phyloP scores from a whole-genome alignment of 768 basidiomycete species.

The Pilatotrama ljubarskyi region DNA sequence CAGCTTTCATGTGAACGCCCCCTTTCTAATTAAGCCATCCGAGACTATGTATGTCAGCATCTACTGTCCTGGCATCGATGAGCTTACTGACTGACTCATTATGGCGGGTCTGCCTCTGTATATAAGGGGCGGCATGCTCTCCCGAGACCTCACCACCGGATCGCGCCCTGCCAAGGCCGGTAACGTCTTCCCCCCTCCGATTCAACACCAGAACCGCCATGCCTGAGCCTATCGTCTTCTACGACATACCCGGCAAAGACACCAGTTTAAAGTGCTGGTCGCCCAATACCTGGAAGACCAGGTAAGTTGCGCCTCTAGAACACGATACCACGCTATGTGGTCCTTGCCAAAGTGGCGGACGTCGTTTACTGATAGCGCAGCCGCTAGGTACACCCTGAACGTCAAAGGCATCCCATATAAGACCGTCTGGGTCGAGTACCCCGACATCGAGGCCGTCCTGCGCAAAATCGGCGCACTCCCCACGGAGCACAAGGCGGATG shows the following conservation, averaged over 20 bases:
- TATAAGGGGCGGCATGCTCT: too few relatives aligned
- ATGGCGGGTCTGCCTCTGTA: too few relatives aligned
- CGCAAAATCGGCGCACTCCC: conserved; percentile 40
- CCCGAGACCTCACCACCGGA: background rate
- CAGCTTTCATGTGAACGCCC: too few relatives aligned
- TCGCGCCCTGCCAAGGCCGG: background rate
- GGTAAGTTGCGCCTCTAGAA: background rate
- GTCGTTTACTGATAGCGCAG: conserved; percentile 4
- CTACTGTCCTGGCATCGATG: too few relatives aligned
- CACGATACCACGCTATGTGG: background rate
- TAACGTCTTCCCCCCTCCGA: background rate
- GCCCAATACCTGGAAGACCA: conserved; percentile 25
- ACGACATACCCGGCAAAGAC: conserved; percentile 23
- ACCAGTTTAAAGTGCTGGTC: conserved; percentile 17
- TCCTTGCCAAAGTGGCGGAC: too few relatives aligned
- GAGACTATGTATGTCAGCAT: too few relatives aligned
- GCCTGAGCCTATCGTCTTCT: conserved; percentile 20
- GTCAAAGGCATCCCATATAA: conserved; percentile 44
- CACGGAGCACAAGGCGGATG: conserved; percentile 35
- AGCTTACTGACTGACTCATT: too few relatives aligned
- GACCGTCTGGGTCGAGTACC: conserved; percentile 54
- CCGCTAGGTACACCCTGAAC: conserved; percentile 34
- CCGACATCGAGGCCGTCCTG: conserved; percentile 43
- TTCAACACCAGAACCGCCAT: background rate
- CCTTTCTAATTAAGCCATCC: too few relatives aligned